phyloP scores from a whole-genome alignment of 164 flowering plant species.

The Umbilicus rupestris region DNA sequence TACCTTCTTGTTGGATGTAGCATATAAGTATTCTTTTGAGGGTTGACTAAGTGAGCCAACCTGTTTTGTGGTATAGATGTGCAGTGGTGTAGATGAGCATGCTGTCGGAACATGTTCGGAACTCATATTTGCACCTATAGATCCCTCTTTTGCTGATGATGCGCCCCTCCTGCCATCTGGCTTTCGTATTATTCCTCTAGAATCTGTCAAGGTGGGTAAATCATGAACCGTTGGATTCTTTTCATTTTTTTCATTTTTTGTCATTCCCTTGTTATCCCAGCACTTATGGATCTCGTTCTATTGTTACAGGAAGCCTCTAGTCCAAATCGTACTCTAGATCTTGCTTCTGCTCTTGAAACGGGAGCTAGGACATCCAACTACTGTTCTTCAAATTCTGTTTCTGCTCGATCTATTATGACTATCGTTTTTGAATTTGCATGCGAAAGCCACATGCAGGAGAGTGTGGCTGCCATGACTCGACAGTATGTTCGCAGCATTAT shows the following conservation, averaged over 20 bases:
- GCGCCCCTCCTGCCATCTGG: constrained; percentile 95
- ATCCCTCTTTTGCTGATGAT: constrained; percentile 92
- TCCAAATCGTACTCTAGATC: constrained; percentile 93
- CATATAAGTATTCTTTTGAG: background rate
- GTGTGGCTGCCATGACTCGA: constrained; percentile 92
- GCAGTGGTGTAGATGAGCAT: constrained; percentile 94
- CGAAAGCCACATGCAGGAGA: constrained; percentile 86
- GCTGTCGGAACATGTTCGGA: constrained; percentile 89
- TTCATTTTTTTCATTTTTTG: no score
- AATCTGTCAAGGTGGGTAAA: constrained; percentile 49
- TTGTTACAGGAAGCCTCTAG: constrained; percentile 67
- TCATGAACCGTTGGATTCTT: no score
- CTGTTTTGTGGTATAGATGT: constrained; percentile 43
- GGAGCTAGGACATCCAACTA: constrained; percentile 54
- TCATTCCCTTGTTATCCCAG: no score
- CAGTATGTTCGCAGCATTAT: constrained; percentile 91
- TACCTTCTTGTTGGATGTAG: no score
- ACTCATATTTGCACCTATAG: constrained; percentile 95
- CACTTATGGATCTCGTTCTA: background rate
- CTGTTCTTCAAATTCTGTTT: constrained; percentile 28
- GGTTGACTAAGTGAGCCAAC: background rate
- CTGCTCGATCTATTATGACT: constrained; percentile 83
- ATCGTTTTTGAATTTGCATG: constrained; percentile 92
- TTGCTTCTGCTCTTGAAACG: constrained; percentile 89
- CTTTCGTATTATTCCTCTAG: constrained; percentile 91